Conservation (phyloP, 2,329 filamentous ascomycete species). For the Didymella sp. region DNA sequence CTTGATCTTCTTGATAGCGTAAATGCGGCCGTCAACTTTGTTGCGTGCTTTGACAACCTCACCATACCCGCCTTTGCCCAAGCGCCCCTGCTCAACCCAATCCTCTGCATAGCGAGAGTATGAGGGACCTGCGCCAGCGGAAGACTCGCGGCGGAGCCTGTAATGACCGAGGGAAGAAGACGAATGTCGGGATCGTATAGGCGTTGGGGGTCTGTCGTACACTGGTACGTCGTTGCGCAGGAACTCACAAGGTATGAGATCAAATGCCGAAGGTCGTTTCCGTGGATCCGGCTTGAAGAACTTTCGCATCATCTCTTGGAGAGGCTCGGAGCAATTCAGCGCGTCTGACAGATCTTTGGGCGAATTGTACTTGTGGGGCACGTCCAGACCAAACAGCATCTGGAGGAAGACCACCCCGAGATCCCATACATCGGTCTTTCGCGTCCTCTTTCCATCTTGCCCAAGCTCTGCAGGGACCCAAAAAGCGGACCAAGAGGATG, state of each 20-base stretch:
- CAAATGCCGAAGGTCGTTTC: conserved; percentile 83
- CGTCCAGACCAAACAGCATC: conserved; percentile 87
- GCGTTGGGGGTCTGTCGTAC: conserved; percentile 44
- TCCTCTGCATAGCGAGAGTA: conserved; percentile 85
- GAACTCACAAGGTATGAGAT: conserved; percentile 66
- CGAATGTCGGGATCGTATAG: conserved; percentile 47
- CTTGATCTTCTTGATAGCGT: conserved; percentile 96
- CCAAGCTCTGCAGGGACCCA: conserved; percentile 84
- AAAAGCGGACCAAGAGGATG: conserved; percentile 75
- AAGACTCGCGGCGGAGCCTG: conserved; percentile 47
- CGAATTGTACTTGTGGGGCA: conserved; percentile 78
- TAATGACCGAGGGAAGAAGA: conserved; percentile 46
- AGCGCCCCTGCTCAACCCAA: conserved; percentile 85
- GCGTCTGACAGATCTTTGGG: conserved; percentile 76
- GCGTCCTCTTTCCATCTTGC: conserved; percentile 63
- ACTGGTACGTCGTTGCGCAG: conserved; percentile 59
- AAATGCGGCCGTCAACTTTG: conserved; percentile 90
- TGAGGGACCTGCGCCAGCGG: conserved; percentile 41
- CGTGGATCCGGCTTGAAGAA: conserved; percentile 87
- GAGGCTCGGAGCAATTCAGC: conserved; percentile 72
- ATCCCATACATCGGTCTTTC: conserved; percentile 93
- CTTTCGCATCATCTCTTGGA: conserved; percentile 80
- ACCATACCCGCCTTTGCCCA: conserved; percentile 94
- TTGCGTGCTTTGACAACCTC: conserved; percentile 96
- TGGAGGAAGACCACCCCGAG: conserved; percentile 90